Evolutionary conservation across 1,139 yeast genomes (phyloP).

Genomic region (Debaryomyces udenii): DNA sequence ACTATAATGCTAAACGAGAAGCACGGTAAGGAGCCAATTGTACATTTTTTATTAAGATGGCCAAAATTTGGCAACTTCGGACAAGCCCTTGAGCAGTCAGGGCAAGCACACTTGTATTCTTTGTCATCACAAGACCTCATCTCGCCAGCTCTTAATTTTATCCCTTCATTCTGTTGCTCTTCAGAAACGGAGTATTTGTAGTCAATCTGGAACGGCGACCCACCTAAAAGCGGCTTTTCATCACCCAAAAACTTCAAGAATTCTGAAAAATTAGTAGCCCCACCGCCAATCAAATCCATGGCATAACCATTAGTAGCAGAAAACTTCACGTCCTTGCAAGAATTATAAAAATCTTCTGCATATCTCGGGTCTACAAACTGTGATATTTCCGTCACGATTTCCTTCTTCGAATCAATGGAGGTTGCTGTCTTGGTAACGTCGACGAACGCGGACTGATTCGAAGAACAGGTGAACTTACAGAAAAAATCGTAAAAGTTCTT

Average conservation of each 20-base stretch:
- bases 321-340: conserved; percentile 88
- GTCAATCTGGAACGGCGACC: conserved; percentile 93
- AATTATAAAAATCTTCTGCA: conserved; percentile 71
- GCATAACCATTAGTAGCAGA: conserved; percentile 95
- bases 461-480: conserved; percentile 90
- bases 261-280: conserved; percentile 71
- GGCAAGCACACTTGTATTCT: conserved; percentile 81
- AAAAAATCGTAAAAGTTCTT: conserved; percentile 83
- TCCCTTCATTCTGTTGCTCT: conserved; percentile 24
- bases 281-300: conserved; percentile 97
- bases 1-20: conserved; percentile 65
- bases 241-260: conserved; percentile 91
- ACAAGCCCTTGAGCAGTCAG: conserved; percentile 84
- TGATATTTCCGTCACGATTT: conserved; percentile 71
- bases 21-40: conserved; percentile 69
- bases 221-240: conserved; percentile 90
- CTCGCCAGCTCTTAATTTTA: conserved; percentile 30
- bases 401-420: conserved; percentile 55
- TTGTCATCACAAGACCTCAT: conserved; percentile 63
- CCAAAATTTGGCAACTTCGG: conserved; percentile 60
- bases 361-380: conserved; percentile 60
- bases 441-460: conserved; percentile 76
- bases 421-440: conserved; percentile 59
- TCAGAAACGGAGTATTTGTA: conserved; percentile 51
- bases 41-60: conserved; percentile 44